Conservation (phyloP, 2,329 filamentous ascomycete species). For the Aspergillus phoenicis region DNA sequence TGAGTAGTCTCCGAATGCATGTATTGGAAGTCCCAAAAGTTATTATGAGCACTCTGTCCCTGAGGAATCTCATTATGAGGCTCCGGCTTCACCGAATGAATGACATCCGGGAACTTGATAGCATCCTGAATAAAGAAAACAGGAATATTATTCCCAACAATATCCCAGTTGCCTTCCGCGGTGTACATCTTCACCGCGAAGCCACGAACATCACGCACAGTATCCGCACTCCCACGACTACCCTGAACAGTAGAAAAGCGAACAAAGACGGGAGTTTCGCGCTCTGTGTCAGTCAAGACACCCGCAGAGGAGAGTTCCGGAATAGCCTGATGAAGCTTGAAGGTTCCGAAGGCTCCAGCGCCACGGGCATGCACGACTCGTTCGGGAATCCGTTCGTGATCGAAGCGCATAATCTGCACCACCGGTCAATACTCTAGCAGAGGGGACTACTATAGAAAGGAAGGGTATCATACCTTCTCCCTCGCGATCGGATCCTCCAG, state of each 20-base stretch:
- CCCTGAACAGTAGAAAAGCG: conserved; percentile 80
- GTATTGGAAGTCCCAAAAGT: conserved; percentile 53
- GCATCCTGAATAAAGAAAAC: conserved; percentile 48
- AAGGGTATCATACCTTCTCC: conserved; percentile 63
- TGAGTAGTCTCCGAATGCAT: conserved; percentile 38
- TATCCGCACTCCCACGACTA: conserved; percentile 75
- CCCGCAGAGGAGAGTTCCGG: conserved; percentile 65
- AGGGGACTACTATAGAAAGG: too few species aligned
- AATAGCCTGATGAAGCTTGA: conserved; percentile 66
- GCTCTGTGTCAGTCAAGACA: conserved; percentile 68
- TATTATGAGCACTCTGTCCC: conserved; percentile 52
- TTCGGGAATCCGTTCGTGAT: conserved; percentile 72
- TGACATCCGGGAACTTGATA: conserved; percentile 44
- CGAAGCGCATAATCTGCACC: conserved; percentile 63
- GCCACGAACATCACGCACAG: conserved; percentile 78
- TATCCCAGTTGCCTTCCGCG: conserved; percentile 70
- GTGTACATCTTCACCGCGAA: conserved; percentile 81
- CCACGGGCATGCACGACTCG: conserved; percentile 69
- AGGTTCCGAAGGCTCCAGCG: conserved; percentile 66
- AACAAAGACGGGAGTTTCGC: conserved; percentile 66
- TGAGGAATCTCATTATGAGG: conserved; percentile 52
- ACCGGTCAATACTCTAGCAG: neutral
- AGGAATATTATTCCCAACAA: conserved; percentile 47
- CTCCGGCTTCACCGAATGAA: conserved; percentile 46
- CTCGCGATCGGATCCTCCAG: conserved; percentile 72